Evolutionary conservation across 78 protist genomes (phyloP), one percentile per base, ranked within the genome.

Genomic region (Dictyostelium intermedium): DNA sequence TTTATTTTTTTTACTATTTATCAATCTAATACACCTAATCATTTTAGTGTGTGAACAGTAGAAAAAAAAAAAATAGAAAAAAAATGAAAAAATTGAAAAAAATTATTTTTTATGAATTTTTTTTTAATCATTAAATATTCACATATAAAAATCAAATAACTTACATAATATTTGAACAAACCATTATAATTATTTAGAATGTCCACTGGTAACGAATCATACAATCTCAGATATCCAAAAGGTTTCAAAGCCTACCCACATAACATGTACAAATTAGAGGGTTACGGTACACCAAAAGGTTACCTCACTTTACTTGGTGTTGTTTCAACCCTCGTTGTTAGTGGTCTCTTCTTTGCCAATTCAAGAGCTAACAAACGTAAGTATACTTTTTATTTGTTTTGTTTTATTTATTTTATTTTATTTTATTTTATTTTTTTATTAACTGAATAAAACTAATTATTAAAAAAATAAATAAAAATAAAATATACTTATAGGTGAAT

Each of bases 281-380:
- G 93, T 89, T 60, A 60, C 20, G 93, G 93, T 89, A 13, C 45
- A 13, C 93, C 93, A 89, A 89, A 80, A 83, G 93, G 93, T 45
- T 89, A 89, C 72, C 2, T 89, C 81, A 89, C 93, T 70, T 63
- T 78, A 2, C 4, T 35, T 39, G 93, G 93, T 89, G 82, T 89
- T 66, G 93, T 60, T 69, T 63, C 86, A 4, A 69, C 82, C 27
- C 35, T 89, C 18, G 3, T 30, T 45, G 86, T 37, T 50, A 74
- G 85, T 69, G 53, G 39, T 41, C 39, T 41, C 2, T 83, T 60
- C 78, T 83, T 83, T 39, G 27, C 56, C 11, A n/a, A 25, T 41
- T 10, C 35, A 5, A 60, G 61, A 81, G 5, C 73, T 3, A 47
- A 47, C 23, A 81, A 34, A 81, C 85, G 85, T 79, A 79, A 47